Base-by-base conservation (phyloP, 164 flowering plant genomes). In the Santalum album region DNA sequence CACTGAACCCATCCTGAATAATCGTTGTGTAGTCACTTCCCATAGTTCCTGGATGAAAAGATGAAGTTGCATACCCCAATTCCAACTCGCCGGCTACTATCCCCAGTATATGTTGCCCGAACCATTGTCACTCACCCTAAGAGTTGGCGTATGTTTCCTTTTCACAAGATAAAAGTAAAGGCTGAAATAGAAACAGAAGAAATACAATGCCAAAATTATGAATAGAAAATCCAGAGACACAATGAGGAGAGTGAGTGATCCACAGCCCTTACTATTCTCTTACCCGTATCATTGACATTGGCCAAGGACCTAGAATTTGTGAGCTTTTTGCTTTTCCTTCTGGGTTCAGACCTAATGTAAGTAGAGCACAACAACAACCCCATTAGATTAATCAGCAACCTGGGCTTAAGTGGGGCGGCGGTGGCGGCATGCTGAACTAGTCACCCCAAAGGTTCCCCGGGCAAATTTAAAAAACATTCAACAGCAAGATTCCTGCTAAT, bases 61-160 rank as follows among this genome's bases (percentile, higher is more conserved):
- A 63, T 44, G 63, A 70, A 63, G 16, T 56, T 49, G 75, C 78
- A 64, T 68, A 72, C 50, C 67, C 78, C 78, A 63, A 75, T 75
- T 53, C 77, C 79, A 48, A 65, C 66, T 56, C 65, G 70, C 29
- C 50, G 45, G 15, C 47, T 53, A 49, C 54, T 70, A 17, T 67
- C 62, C 65, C 64, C 63, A 53, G 46, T 55, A 53, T 62, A 54
- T 25, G 68, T 42, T 58, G 65, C 68, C 73, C 75, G 69, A 63
- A 71, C 54, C 83, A 78, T 80, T 60, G 69, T 80, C 67, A 51
- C 47, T 42, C 57, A 14, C 49, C 67, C 49, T 49, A 44, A 25
- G 50, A 29, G 44, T 47, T 35, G 38, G 56, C 19, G 34, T 29
- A 6, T 58, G 43, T 27, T 57, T 54, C 62, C 55, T 32, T 48